A percentile compares a stretch with the other conserved stretches of the same genome.
phyloP scores from a whole-genome alignment of 345 rosid genomes.

The Brassica juncea region DNA sequence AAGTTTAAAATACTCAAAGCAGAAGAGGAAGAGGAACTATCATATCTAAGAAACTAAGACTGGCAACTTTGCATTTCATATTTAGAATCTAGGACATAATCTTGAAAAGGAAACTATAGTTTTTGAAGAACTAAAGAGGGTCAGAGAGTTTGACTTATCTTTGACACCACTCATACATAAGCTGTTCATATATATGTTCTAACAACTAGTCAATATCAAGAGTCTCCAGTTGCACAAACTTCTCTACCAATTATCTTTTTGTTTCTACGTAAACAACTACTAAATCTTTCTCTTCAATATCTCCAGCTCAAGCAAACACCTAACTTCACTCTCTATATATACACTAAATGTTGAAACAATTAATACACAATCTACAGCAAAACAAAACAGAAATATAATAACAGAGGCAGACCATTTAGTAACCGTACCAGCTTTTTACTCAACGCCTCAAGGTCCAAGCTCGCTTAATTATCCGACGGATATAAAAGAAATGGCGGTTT shows the following conservation, averaged over 20 bases:
- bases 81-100: background rate
- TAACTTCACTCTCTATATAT: background rate
- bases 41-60: background rate
- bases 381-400: background rate
- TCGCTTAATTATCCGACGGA: background rate
- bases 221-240: conserved; percentile 16
- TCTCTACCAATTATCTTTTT: conserved; percentile 33
- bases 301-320: background rate
- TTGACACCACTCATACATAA: conserved; percentile 20
- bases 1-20: background rate
- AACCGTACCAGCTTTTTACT: background rate
- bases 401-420: background rate
- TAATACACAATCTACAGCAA: background rate
- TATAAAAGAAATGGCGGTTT: background rate
- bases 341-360: background rate
- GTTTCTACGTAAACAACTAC: background rate
- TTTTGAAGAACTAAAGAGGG: background rate
- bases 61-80: background rate
- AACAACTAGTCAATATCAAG: conserved; percentile 38
- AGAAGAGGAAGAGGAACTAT: background rate
- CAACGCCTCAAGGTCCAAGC: background rate
- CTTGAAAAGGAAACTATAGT: background rate
- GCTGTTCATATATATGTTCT: conserved; percentile 58
- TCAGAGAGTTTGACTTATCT: background rate
- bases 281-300: background rate